Base-by-base conservation (phyloP, 345 rosid species). In the Ceriops decandra region DNA sequence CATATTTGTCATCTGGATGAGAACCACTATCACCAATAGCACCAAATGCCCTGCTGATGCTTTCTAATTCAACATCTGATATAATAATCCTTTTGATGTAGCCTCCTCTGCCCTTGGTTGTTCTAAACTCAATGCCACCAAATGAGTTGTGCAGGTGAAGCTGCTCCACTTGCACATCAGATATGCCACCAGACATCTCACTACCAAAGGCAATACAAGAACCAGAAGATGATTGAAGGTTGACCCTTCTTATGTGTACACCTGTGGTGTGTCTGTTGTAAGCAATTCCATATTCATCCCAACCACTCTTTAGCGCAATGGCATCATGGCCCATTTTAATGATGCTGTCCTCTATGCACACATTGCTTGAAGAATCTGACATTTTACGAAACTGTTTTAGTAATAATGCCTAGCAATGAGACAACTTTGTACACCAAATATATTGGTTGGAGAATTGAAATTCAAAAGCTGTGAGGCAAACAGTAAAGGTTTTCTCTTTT, bases 121-220 rank as follows among this genome's bases (percentile, higher is more conserved):
- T 88, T 82, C 90, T 82, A 53, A 91, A 84, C 62, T 86, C 87
- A 31, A 91, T 60, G 26, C 99, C 97, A 8, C 75, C 77, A 10
- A 60, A 75, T 16, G 96, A 93, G 78, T 82, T 68, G 60, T 68
- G 73, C 2, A 90, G 66, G 67, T n/a, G 80, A 54, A 82, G 77
- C 58, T 21, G 76, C 76, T 89, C 87, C 26, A 85, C 87, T 16
- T 66, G 84, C 17, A 91, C 76, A 60, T 84, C 76, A 0, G 91
- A 88, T 69, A 93, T 85, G 58, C 98, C 98, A 31, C 98, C 96
- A 7, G 98, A 93, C 98, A 93, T 93, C 73, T 93, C 97, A 46
- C 98, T 93, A 4, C 98, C 98, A n/a, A 89, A 89, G 67, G 98
- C 87, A 62, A 93, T 80, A 36, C 83, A 79, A 4, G 97, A 84